Percentiles rank a stretch among this genome's conserved stretches.
Conservation (phyloP, 1,284 basidiomycete species). For the Microbotryum scabiosae region DNA sequence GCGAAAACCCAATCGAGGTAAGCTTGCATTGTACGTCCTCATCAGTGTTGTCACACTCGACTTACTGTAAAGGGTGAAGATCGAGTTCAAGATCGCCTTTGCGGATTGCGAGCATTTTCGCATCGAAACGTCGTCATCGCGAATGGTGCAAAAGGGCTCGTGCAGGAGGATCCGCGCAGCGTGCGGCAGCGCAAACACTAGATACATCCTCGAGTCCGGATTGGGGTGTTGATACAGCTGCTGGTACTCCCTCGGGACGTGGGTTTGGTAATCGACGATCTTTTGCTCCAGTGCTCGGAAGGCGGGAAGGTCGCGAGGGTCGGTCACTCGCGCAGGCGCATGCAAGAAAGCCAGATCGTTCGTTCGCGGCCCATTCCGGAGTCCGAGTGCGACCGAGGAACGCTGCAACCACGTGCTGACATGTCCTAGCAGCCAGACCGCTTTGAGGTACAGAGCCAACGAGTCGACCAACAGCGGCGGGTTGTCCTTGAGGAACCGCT, state of each 20-base stretch:
- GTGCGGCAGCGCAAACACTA: conserved; percentile 10
- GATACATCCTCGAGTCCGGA: conserved; percentile 9
- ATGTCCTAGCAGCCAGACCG: conserved; percentile 23
- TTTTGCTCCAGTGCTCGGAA: conserved; percentile 13
- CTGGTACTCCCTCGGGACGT: conserved; percentile 5
- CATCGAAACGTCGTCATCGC: conserved; percentile 22
- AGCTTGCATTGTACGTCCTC: background rate
- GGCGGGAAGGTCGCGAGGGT: conserved; percentile 5
- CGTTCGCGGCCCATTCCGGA: too few species aligned
- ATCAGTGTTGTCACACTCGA: too few species aligned
- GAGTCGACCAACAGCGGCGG: conserved; percentile 22
- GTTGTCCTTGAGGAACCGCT: conserved; percentile 28
- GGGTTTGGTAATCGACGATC: conserved; percentile 5
- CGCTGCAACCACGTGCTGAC: conserved; percentile 24
- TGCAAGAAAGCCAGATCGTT: too few species aligned
- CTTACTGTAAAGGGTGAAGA: conserved; percentile 22
- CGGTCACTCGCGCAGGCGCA: background rate
- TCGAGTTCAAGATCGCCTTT: conserved; percentile 20
- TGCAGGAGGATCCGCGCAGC: conserved; percentile 28
- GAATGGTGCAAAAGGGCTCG: conserved; percentile 22
- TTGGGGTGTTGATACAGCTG: conserved; percentile 3
- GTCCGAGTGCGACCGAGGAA: background rate
- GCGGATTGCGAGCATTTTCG: conserved; percentile 22
- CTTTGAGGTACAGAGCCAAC: conserved; percentile 29
- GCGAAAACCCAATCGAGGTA: background rate